Evolutionary conservation across 2,329 filamentous ascomycete species (phyloP).

Genomic region (Epichloe scottii): DNA sequence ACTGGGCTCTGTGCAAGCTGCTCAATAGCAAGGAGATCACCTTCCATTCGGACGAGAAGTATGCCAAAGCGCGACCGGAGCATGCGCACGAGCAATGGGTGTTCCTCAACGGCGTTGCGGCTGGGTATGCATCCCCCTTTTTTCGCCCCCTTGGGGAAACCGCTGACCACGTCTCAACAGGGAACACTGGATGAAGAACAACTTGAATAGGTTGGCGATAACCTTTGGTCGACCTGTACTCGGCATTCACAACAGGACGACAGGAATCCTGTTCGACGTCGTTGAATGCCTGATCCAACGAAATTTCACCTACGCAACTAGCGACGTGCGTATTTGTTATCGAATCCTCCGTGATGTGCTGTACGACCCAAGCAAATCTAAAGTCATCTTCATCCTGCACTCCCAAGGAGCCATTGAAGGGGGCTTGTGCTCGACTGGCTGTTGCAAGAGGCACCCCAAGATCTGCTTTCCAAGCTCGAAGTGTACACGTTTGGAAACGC

Average conservation of each 20-base stretch:
- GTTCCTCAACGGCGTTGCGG: constrained; percentile 64
- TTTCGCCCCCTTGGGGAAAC: neutral
- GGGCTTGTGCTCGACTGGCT: constrained; percentile 66
- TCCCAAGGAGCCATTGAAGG: constrained; percentile 69
- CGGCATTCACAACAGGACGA: constrained; percentile 66
- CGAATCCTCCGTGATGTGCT: constrained; percentile 49
- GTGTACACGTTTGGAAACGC: constrained; percentile 70
- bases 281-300: constrained; percentile 68
- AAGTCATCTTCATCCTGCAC: constrained; percentile 63
- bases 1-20: constrained; percentile 35
- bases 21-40: constrained; percentile 38
- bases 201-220: constrained; percentile 56
- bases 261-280: constrained; percentile 63
- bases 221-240: constrained; percentile 60
- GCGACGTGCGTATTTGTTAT: constrained; percentile 52
- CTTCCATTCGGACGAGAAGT: constrained; percentile 40
- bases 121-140: constrained; percentile 44
- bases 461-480: constrained; percentile 56
- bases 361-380: constrained; percentile 47
- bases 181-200: constrained; percentile 55
- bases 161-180: constrained; percentile 16
- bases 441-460: constrained; percentile 55
- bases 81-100: constrained; percentile 60
- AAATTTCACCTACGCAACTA: constrained; percentile 59
- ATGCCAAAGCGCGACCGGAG: constrained; percentile 33